A percentile compares a stretch with the other conserved stretches of the same genome.
These are phyloP conservation scores for Geotrichum phurueaensis DNA, from an alignment of 1,139 yeast genomes.

Conservation along the genomic window DNA sequence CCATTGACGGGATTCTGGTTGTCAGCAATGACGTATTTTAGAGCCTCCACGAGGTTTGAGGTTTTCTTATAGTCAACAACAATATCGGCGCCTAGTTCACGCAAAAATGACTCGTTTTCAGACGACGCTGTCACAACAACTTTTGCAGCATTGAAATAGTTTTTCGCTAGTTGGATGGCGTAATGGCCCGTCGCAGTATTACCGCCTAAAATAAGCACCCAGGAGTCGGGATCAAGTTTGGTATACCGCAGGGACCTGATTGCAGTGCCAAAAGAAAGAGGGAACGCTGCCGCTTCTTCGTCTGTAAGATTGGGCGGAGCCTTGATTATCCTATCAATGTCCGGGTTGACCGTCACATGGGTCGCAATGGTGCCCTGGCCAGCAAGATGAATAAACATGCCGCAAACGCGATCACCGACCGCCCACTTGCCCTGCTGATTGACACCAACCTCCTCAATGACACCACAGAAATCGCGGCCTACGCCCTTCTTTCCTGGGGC, in stretches of 20 bases:
- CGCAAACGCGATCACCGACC: slow-evolving; percentile 63
- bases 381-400: slow-evolving; percentile 40
- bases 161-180: slow-evolving; percentile 52
- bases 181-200: slow-evolving; percentile 66
- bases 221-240: slow-evolving; percentile 29
- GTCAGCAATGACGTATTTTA: slow-evolving; percentile 14
- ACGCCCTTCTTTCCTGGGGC: slow-evolving; percentile 46
- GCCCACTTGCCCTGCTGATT: slow-evolving; percentile 37
- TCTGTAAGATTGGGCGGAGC: slow-evolving; percentile 47
- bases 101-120: slow-evolving; percentile 40
- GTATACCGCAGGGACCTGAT: slow-evolving; percentile 39
- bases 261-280: slow-evolving; percentile 56
- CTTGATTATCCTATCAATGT: slow-evolving; percentile 34
- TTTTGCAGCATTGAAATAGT: slow-evolving; percentile 39
- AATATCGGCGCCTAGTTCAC: slow-evolving; percentile 47
- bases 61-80: slow-evolving; percentile 47
- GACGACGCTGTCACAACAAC: slow-evolving; percentile 40
- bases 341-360: slow-evolving; percentile 45
- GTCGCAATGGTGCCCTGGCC: slow-evolving; percentile 51
- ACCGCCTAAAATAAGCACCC: slow-evolving; percentile 63
- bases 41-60: slow-evolving; percentile 16
- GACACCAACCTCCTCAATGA: slow-evolving; percentile 53
- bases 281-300: slow-evolving; percentile 55
- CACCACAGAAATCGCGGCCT: slow-evolving; percentile 69
- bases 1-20: slow-evolving; percentile 4